phyloP scores from a whole-genome alignment of 2,329 filamentous ascomycete species.

The Aureobasidium mangrovei region DNA sequence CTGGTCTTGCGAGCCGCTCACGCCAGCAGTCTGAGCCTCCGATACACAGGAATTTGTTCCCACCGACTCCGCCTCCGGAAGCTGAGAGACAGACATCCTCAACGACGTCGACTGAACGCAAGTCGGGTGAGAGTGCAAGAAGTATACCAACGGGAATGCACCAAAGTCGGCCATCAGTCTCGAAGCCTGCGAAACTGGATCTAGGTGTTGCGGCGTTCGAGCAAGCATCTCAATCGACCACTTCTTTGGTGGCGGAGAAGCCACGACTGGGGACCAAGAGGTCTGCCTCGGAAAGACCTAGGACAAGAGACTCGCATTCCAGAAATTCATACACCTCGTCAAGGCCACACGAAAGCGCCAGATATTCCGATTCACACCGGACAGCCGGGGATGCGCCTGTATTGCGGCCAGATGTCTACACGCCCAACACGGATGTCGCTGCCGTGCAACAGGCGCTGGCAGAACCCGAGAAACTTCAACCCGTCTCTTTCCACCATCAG shows the following conservation, averaged over 20 bases:
- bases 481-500: constrained; percentile 15
- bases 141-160: constrained; percentile 28
- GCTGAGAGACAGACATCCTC: constrained; percentile 35
- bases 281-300: constrained; percentile 34
- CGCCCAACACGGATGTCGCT: neutral
- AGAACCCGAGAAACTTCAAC: constrained; percentile 14
- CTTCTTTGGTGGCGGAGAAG: constrained; percentile 1
- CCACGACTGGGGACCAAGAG: constrained; percentile 30
- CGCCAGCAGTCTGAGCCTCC: constrained; percentile 82
- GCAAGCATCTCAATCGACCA: neutral
- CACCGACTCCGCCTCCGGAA: constrained; percentile 96
- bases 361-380: neutral
- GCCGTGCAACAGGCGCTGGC: constrained; percentile 21
- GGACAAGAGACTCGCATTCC: neutral
- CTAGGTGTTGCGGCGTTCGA: constrained; percentile 41
- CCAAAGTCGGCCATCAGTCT: constrained; percentile 36
- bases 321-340: neutral
- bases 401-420: constrained; percentile 7
- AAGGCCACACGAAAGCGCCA: neutral
- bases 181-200: constrained; percentile 40
- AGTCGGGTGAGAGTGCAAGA: constrained; percentile 37
- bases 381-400: neutral
- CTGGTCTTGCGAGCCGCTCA: constrained; percentile 63
- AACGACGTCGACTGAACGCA: constrained; percentile 18
- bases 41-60: constrained; percentile 68